Evolutionary conservation across 306 rosid genomes (phyloP).

Genomic region (Cucurbita moschata): DNA sequence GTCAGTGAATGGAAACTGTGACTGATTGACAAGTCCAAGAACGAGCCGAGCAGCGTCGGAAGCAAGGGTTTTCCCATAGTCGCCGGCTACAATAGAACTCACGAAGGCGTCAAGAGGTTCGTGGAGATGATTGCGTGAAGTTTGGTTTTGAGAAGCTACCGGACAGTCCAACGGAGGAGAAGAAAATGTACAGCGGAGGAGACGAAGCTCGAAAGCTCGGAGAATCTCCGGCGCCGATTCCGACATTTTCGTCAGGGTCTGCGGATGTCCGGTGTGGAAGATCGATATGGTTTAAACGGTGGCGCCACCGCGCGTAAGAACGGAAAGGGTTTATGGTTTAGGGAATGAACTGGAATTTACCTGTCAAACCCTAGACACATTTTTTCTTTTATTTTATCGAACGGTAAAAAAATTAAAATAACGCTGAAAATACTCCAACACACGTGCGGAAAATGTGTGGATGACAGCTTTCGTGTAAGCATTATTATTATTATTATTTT

Average conservation of each 20-base stretch:
- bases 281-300: background rate
- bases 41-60: conserved; percentile 30
- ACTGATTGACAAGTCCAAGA: conserved; percentile 20
- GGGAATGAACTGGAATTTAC: background rate
- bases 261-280: background rate
- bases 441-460: no score
- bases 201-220: conserved; percentile 62
- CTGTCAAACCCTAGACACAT: background rate
- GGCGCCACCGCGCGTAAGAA: background rate
- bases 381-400: background rate
- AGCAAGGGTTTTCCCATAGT: conserved; percentile 37
- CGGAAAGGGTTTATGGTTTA: background rate
- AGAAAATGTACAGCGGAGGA: conserved; percentile 51
- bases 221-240: conserved; percentile 1
- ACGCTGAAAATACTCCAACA: no score
- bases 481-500: no score
- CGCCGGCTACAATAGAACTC: conserved; percentile 42
- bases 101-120: conserved; percentile 27
- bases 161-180: conserved; percentile 13
- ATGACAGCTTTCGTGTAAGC: no score
- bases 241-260: background rate
- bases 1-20: conserved; percentile 6
- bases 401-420: no score
- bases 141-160: background rate
- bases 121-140: conserved; percentile 4